Evolutionary conservation across 1,139 yeast genomes (phyloP), one percentile per base, ranked within the genome.

Genomic region (Blastobotrys elegans): DNA sequence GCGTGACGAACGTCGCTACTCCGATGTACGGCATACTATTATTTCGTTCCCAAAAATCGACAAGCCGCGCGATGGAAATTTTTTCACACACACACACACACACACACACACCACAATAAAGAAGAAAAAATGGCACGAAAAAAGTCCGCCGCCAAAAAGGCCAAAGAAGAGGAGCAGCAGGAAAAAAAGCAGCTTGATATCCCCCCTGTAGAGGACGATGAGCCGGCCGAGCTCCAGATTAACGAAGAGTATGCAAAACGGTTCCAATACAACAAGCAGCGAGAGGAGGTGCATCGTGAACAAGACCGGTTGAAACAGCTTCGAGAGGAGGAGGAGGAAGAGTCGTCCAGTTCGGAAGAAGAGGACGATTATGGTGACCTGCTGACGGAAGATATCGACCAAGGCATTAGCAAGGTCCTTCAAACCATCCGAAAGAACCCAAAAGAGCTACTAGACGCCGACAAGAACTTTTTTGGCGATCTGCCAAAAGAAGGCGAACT

Each of bases 351-450:
- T 1, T 65, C 71, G 4, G 97, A 88, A 63, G 92, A 83, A 4
- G 99, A 94, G 66, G 99, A 94, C 62, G 97, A 90, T 53, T 84
- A 67, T 58, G 99, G 97, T 42, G 96, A 88, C 34, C 71, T 92
- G 50, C 74, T 87, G 47, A 92, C 97, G 0, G 89, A 80, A 43
- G 89, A 85, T 48, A 87, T 94, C 6, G 97, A 94, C 56, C 67
- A 73, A 16, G 95, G 95, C 10, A 83, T 94, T 56, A 73, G 77
- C 48, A 73, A 80, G 44, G 96, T 92, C 2, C 67, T 94, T 48
- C 63, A 70, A 21, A 83, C 96, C 0, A 77, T 94, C 53, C 79
- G 77, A 60, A 73, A 73, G 7, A 92, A 92, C 45, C 65, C 71
- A 3, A 74, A 76, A 56, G 62, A 71, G 31, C 69, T 92, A 44